These are phyloP conservation scores for Reticulascus tulasneorum DNA, from an alignment of 2,329 filamentous ascomycete species.

Conservation along the genomic window DNA sequence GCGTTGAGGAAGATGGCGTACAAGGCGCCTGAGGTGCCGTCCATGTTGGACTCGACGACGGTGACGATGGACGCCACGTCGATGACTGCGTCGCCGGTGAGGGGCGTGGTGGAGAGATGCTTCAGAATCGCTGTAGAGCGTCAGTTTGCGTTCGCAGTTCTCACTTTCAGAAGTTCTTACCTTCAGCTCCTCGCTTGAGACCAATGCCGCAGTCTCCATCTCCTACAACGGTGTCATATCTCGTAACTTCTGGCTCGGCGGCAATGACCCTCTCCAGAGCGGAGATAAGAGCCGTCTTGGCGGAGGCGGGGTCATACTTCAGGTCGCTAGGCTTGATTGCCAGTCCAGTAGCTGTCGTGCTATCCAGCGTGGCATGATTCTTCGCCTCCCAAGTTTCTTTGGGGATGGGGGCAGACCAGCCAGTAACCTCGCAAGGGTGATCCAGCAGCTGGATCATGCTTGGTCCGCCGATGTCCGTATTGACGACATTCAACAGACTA, in stretches of 20 bases:
- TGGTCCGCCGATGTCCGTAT: constrained; percentile 53
- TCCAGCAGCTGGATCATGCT: constrained; percentile 69
- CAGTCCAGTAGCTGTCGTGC: constrained; percentile 24
- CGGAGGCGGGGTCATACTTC: constrained; percentile 46
- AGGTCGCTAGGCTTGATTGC: constrained; percentile 42
- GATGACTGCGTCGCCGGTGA: constrained; percentile 49
- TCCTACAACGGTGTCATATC: constrained; percentile 77
- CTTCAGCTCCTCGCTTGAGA: constrained; percentile 81
- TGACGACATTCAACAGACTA: constrained; percentile 61
- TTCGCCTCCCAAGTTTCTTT: constrained; percentile 61
- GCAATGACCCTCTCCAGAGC: constrained; percentile 60
- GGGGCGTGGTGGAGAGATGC: constrained; percentile 38
- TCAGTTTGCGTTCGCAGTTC: constrained; percentile 11
- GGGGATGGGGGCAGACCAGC: constrained; percentile 63
- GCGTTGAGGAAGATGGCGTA: constrained; percentile 87
- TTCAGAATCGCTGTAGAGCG: constrained; percentile 43
- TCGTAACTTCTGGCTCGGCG: constrained; percentile 68
- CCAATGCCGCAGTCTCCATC: constrained; percentile 89
- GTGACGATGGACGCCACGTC: constrained; percentile 50
- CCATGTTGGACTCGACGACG: constrained; percentile 55
- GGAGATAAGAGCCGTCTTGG: constrained; percentile 48
- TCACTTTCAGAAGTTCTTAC: constrained; percentile 28
- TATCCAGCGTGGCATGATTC: constrained; percentile 43
- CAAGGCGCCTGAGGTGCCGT: constrained; percentile 57
- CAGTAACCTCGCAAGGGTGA: constrained; percentile 63